Conservation (phyloP, 768 basidiomycete genomes). For the Lactarius vividus region DNA sequence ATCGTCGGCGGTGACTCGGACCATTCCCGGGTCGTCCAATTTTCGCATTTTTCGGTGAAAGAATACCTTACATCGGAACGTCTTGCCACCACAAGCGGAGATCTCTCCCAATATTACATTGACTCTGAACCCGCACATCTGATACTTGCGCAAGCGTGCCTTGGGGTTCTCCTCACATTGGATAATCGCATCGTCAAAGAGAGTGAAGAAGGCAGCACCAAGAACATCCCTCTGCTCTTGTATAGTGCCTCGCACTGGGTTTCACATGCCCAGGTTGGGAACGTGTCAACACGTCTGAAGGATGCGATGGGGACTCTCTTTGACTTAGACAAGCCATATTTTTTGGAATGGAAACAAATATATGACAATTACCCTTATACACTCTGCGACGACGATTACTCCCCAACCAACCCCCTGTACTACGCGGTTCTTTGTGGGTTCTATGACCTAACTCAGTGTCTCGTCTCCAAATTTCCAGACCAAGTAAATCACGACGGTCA, state of each 20-base stretch:
- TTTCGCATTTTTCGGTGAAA: not conserved
- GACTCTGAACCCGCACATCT: not conserved
- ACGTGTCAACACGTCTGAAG: too few relatives aligned
- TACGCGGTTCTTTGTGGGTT: not conserved
- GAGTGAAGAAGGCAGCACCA: too few relatives aligned
- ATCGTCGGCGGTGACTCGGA: not conserved
- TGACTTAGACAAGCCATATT: not conserved
- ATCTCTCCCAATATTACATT: not conserved
- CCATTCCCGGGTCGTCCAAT: not conserved
- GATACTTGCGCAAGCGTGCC: not conserved
- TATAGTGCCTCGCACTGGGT: not conserved
- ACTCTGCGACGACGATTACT: fast-evolving
- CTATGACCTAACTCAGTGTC: not conserved
- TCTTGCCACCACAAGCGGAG: not conserved
- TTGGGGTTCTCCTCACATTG: not conserved
- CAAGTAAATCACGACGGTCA: not conserved
- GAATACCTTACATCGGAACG: not conserved
- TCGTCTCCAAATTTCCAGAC: not conserved
- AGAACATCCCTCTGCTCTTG: not conserved
- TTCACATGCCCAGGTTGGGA: too few relatives aligned
- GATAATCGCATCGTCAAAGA: not conserved
- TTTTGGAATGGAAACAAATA: too few relatives aligned
- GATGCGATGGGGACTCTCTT: not conserved
- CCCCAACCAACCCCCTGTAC: not conserved
- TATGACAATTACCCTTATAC: not conserved